Evolutionary conservation across 2,329 filamentous ascomycete species (phyloP).

Genomic region (Calonectria ilicicola): DNA sequence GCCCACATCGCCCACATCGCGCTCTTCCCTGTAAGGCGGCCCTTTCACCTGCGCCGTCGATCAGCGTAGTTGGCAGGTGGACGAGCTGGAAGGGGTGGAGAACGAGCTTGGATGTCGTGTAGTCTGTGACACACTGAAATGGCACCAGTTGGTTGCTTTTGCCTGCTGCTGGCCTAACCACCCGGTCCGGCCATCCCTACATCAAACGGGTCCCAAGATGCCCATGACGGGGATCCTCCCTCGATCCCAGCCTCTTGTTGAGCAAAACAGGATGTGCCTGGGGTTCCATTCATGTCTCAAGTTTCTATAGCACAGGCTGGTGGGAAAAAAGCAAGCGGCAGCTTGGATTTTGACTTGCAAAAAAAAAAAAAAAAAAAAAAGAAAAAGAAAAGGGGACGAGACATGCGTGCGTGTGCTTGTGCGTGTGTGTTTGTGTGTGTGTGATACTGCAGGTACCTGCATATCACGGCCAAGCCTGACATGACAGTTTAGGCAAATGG

Average conservation of each 20-base stretch:
- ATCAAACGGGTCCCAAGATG: neutral
- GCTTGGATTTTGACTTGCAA: neutral
- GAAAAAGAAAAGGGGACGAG: neutral
- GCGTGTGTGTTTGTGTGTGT: neutral
- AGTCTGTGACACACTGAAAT: neutral
- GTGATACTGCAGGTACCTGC: slow-evolving; percentile 7
- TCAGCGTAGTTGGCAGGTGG: slow-evolving; percentile 3
- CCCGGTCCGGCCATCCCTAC: neutral
- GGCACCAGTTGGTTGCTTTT: neutral
- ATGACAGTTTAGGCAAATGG: neutral
- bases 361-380: neutral
- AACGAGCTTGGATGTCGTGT: neutral
- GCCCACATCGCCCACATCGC: neutral
- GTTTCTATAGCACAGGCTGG: neutral
- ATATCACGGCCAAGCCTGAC: neutral
- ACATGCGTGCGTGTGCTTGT: neutral
- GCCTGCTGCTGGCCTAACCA: neutral
- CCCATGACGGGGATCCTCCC: neutral
- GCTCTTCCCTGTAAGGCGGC: neutral
- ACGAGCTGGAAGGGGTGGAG: neutral
- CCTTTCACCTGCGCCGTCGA: neutral
- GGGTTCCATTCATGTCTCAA: slow-evolving; percentile 1
- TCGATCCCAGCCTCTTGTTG: neutral
- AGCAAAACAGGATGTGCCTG: neutral
- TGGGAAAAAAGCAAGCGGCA: neutral